phyloP scores from a whole-genome alignment of 2,329 filamentous ascomycete species.

The Monosporascus sp. region DNA sequence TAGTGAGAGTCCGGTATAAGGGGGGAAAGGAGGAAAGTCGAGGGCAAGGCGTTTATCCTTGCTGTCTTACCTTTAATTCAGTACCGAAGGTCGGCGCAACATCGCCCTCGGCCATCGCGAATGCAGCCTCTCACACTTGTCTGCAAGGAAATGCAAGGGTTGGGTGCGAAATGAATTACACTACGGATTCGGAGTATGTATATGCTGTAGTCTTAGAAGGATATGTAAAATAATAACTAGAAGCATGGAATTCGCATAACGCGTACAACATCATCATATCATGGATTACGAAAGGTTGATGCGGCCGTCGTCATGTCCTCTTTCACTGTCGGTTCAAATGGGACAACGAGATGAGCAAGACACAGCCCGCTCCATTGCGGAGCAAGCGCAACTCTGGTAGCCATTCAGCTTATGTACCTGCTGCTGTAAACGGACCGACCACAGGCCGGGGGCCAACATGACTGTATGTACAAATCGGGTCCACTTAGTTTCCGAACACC shows the following conservation, averaged over 20 bases:
- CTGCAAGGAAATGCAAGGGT: too few relatives aligned
- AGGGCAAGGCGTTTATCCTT: neutral
- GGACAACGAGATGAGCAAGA: too few relatives aligned
- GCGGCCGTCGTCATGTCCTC: neutral
- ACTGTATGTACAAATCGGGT: too few relatives aligned
- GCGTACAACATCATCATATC: neutral
- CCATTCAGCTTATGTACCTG: too few relatives aligned
- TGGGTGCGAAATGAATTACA: too few relatives aligned
- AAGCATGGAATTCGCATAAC: slow-evolving; percentile 14
- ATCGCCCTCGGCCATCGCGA: slow-evolving; percentile 74
- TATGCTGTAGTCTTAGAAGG: too few relatives aligned
- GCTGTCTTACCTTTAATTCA: slow-evolving; percentile 72
- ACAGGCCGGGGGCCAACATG: too few relatives aligned
- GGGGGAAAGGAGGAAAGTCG: slow-evolving; percentile 12
- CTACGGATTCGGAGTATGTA: too few relatives aligned
- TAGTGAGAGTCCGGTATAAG: slow-evolving; percentile 14
- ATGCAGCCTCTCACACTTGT: neutral
- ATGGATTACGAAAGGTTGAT: neutral
- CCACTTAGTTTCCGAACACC: too few relatives aligned
- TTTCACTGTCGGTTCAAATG: neutral
- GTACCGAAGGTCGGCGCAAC: slow-evolving; percentile 82
- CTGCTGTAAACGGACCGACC: too few relatives aligned
- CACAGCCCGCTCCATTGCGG: too few relatives aligned
- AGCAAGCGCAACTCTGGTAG: too few relatives aligned
- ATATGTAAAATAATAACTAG: neutral